Percentiles rank a stretch among this genome's conserved stretches.
phyloP scores from a whole-genome alignment of 345 rosid species.

The Nephelium lappaceum region DNA sequence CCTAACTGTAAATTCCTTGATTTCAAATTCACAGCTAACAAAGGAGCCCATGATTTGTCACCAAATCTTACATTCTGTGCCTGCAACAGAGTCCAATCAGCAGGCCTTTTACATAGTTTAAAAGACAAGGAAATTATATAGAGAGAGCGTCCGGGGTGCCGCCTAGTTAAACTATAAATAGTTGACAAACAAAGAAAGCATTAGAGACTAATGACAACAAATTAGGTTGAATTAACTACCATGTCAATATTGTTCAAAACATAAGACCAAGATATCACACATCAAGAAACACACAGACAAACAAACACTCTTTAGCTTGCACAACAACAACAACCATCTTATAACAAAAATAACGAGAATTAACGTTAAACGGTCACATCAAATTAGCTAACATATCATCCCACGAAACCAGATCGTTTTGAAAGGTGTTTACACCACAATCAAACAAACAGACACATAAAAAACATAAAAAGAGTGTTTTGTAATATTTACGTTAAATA shows the following conservation, averaged over 20 bases:
- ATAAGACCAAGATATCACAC: not conserved
- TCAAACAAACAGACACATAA: no score
- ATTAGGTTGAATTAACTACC: not conserved
- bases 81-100: slow-evolving; percentile 44
- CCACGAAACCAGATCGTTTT: no score
- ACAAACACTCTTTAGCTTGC: not conserved
- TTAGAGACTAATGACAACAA: not conserved
- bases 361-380: not conserved
- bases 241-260: not conserved
- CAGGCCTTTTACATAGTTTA: not conserved
- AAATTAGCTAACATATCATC: not conserved
- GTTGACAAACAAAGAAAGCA: not conserved
- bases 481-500: slow-evolving; percentile 35
- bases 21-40: slow-evolving; percentile 46
- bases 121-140: not conserved
- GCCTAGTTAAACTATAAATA: no score
- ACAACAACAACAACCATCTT: not conserved
- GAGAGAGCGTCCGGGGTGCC: not conserved
- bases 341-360: not conserved
- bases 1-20: slow-evolving; percentile 36
- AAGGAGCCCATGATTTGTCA: slow-evolving; percentile 56
- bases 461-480: no score
- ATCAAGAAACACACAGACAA: not conserved
- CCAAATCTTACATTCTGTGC: slow-evolving; percentile 53
- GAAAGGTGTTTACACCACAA: no score